Conservation (phyloP, 108 stramenopile species). For the Asterionellopsis glacialis region DNA sequence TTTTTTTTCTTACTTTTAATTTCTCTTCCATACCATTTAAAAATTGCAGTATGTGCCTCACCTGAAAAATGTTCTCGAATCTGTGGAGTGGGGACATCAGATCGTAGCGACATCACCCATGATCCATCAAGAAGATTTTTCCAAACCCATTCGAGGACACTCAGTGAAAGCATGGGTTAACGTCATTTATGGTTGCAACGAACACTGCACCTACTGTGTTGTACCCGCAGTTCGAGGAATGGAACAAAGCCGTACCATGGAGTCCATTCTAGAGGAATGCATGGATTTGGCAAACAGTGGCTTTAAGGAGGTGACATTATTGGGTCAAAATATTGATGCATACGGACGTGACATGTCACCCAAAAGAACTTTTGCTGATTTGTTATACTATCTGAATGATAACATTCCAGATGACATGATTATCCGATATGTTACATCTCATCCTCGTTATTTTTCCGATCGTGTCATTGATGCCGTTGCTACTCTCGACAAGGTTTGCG, state of each 20-base stretch:
- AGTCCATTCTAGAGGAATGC: slow-evolving; percentile 88
- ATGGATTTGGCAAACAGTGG: slow-evolving; percentile 79
- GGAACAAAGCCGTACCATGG: slow-evolving; percentile 90
- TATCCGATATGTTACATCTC: slow-evolving; percentile 87
- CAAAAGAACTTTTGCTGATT: slow-evolving; percentile 82
- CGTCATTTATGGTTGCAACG: slow-evolving; percentile 96
- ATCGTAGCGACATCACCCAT: slow-evolving; percentile 71
- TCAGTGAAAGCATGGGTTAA: slow-evolving; percentile 80
- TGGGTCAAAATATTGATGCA: slow-evolving; percentile 98
- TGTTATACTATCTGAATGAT: slow-evolving; percentile 70
- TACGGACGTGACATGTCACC: slow-evolving; percentile 90
- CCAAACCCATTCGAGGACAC: slow-evolving; percentile 54
- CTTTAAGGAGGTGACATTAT: slow-evolving; percentile 90
- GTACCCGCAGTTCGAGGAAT: slow-evolving; percentile 95
- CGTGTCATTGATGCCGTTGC: slow-evolving; percentile 90
- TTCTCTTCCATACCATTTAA: too few relatives aligned
- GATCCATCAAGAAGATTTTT: slow-evolving; percentile 36
- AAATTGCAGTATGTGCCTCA: slow-evolving; percentile 80
- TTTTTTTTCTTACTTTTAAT: too few relatives aligned
- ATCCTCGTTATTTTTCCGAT: slow-evolving; percentile 91
- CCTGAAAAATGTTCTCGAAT: slow-evolving; percentile 50
- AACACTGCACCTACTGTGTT: slow-evolving; percentile 96
- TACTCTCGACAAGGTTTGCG: slow-evolving; percentile 69
- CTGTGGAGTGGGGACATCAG: slow-evolving; percentile 56
- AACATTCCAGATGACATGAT: slow-evolving; percentile 59